Evolutionary conservation across 257 asterid genomes (phyloP), one percentile per base, ranked within the genome.

Genomic region (Solanum chilense): DNA sequence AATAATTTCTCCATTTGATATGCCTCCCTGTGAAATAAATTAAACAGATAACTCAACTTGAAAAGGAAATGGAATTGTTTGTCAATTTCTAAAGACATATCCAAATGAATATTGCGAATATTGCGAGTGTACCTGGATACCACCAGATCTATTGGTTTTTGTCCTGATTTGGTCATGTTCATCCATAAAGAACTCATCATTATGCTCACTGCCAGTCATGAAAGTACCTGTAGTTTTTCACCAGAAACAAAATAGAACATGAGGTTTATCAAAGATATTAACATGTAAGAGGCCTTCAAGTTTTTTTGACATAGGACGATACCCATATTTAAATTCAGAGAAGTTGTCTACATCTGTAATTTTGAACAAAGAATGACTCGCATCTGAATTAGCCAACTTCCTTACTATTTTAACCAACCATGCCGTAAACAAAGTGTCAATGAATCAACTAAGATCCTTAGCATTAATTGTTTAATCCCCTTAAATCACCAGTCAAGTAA

Each of bases 171-270:
- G 93, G 58, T 95, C 96, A 74, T 92, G 88, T 84, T 94, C 94
- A 90, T 95, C 96, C 94, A 95, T 93, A 91, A 91, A 93, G 88
- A 97, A 97, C 85, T 93, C 98, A 92, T 97, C 98, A 29, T 97
- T 95, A 86, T 97, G 99, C 93, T 94, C 98, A 84, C 98, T 94
- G 88, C 99, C 99, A 47, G 97, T 97, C 98, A 97, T 90, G 86
- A 95, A 97, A 41, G 98, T 94, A 81, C 98, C 99, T 94, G 47
- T 20, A 8, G 5, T 33, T 73, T 73, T 73, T 73, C 80, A 35
- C 47, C 80, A 73, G 45, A 71, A 18, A 71, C 78, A 71, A 71
- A 18, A 71, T 16, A 35, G 45, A 71, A 33, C 45, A 71, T 35
- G 78, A 71, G 78, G 9, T 71, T 33, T 71, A 33, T 71, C 45